Evolutionary conservation across 2,329 filamentous ascomycete genomes (phyloP).

Genomic region (Fusarium penzigii): DNA sequence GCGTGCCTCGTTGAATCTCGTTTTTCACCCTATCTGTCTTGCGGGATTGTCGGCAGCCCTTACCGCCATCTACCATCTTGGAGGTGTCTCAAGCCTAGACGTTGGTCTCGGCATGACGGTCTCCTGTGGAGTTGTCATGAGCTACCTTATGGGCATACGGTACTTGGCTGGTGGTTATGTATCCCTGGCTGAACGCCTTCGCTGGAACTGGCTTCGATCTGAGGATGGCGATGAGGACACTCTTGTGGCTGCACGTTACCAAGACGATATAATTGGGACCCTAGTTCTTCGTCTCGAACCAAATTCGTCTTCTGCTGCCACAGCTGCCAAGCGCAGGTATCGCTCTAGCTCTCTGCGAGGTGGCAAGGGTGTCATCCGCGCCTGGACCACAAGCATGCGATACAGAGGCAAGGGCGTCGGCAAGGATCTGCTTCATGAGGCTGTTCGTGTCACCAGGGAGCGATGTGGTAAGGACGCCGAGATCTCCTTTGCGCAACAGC

Average conservation of each 20-base stretch:
- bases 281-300: conserved; percentile 67
- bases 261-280: conserved; percentile 69
- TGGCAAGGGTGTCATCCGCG: conserved; percentile 71
- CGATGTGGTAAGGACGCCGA: conserved; percentile 67
- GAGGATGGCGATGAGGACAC: conserved; percentile 51
- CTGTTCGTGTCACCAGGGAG: conserved; percentile 66
- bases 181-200: conserved; percentile 59
- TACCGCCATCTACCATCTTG: conserved; percentile 46
- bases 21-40: conserved; percentile 62
- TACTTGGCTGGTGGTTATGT: conserved; percentile 64
- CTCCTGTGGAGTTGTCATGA: conserved; percentile 62
- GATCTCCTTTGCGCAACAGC: conserved; percentile 72
- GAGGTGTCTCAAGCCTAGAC: conserved; percentile 50
- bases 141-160: conserved; percentile 62
- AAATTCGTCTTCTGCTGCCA: conserved; percentile 28
- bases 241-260: conserved; percentile 67
- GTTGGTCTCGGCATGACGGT: conserved; percentile 58
- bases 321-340: conserved; percentile 35
- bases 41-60: conserved; percentile 47
- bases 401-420: conserved; percentile 75
- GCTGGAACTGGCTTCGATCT: conserved; percentile 60
- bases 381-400: conserved; percentile 74
- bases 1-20: conserved; percentile 60
- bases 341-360: conserved; percentile 48
- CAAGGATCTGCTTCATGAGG: conserved; percentile 70